Percentiles rank a stretch among this genome's conserved stretches.
These are phyloP conservation scores for Phytomonas sp. DNA, from an alignment of 208 protist genomes.

Conservation along the genomic window DNA sequence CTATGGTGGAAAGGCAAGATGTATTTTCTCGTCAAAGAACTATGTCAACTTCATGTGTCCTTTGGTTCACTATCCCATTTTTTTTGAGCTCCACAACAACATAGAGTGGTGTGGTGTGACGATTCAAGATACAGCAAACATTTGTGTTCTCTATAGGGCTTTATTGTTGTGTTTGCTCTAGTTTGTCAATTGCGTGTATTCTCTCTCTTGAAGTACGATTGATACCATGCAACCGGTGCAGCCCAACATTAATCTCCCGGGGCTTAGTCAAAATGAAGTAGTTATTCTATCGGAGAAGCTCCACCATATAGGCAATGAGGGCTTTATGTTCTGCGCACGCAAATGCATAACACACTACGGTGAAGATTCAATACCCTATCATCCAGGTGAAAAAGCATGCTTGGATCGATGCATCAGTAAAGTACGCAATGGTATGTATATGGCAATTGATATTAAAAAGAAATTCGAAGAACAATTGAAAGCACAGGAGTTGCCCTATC, in stretches of 20 bases:
- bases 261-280: conserved; percentile 46
- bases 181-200: background rate
- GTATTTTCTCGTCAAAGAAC: conserved; percentile 4
- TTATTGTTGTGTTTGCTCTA: background rate
- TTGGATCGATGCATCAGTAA: conserved; percentile 68
- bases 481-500: conserved; percentile 58
- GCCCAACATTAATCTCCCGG: conserved; percentile 36
- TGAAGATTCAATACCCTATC: conserved; percentile 75
- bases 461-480: conserved; percentile 62
- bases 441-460: conserved; percentile 49
- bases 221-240: conserved; percentile 61
- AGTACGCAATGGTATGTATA: conserved; percentile 43
- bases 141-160: too few species aligned
- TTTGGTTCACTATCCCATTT: background rate
- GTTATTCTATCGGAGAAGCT: conserved; percentile 60
- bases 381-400: conserved; percentile 72
- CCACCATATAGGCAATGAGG: conserved; percentile 45
- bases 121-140: too few species aligned
- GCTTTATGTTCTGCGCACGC: conserved; percentile 46
- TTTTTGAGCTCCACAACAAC: conserved; percentile 7
- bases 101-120: background rate
- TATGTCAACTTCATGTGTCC: background rate
- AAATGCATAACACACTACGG: conserved; percentile 71
- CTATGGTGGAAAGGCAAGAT: conserved; percentile 2
- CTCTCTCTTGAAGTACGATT: too few species aligned